phyloP scores from a whole-genome alignment of 1,284 basidiomycete genomes.

The Cutaneotrichosporon dermatis region DNA sequence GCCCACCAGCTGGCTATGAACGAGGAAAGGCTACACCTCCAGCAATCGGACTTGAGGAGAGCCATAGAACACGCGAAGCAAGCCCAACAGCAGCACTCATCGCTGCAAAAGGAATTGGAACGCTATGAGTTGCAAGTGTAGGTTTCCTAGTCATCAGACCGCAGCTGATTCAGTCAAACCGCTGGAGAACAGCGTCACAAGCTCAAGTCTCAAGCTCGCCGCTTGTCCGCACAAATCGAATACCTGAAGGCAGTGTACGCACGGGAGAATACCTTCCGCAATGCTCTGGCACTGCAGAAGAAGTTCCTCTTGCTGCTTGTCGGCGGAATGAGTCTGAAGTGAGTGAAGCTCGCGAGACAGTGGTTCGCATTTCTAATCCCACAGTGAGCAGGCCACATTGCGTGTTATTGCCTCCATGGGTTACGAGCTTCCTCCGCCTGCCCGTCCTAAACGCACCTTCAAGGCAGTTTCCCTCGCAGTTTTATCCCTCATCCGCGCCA shows the following conservation, averaged over 20 bases:
- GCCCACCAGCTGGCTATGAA: neutral
- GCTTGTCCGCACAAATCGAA: constrained; percentile 58
- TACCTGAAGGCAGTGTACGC: constrained; percentile 90
- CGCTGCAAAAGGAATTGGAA: constrained; percentile 18
- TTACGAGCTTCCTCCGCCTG: constrained; percentile 53
- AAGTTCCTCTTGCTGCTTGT: constrained; percentile 56
- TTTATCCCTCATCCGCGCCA: constrained; percentile 63
- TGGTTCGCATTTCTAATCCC: neutral
- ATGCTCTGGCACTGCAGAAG: constrained; percentile 80
- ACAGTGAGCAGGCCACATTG: constrained; percentile 70
- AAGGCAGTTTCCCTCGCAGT: constrained; percentile 60
- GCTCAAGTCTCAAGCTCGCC: constrained; percentile 36
- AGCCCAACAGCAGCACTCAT: constrained; percentile 3
- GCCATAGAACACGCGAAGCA: constrained; percentile 19
- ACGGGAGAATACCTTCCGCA: constrained; percentile 76
- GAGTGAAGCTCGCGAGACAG: constrained; percentile 19
- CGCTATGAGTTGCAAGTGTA: constrained; percentile 21
- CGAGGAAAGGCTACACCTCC: constrained; percentile 1
- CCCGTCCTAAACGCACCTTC: constrained; percentile 53
- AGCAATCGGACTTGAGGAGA: constrained; percentile 11
- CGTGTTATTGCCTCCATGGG: constrained; percentile 73
- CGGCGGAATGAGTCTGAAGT: constrained; percentile 67
- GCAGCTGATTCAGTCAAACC: neutral
- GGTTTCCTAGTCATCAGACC: constrained; percentile 8
- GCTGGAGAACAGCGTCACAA: constrained; percentile 23